These are phyloP conservation scores for Arthrobotrys megalospora DNA, from an alignment of 2,329 filamentous ascomycete species.

Conservation along the genomic window DNA sequence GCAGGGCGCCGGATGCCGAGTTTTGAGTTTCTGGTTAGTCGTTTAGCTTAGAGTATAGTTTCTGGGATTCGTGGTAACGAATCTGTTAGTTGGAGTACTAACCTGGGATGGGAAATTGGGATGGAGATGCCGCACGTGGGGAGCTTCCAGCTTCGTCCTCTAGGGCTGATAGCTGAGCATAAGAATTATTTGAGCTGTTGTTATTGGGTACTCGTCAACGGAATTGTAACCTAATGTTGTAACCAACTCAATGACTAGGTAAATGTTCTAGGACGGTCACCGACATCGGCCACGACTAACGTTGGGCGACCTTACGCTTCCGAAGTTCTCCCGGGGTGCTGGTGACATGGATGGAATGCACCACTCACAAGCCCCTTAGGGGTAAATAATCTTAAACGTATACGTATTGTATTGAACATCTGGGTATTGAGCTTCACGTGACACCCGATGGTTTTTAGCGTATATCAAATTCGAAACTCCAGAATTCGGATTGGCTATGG, in stretches of 20 bases:
- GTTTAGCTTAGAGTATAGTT: neutral
- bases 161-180: neutral
- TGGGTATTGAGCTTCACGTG: too few species aligned
- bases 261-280: neutral
- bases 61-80: slow-evolving; percentile 13
- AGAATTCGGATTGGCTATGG: too few species aligned
- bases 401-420: too few species aligned
- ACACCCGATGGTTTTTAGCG: too few species aligned
- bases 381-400: too few species aligned
- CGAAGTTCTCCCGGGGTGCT: neutral
- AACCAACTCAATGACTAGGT: neutral
- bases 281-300: slow-evolving; percentile 6
- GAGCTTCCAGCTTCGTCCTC: slow-evolving; percentile 3
- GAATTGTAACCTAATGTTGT: neutral
- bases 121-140: slow-evolving; percentile 11
- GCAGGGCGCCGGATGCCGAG: slow-evolving; percentile 44
- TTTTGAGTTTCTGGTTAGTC: slow-evolving; percentile 4
- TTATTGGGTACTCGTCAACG: neutral
- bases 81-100: neutral
- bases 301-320: slow-evolving; percentile 7
- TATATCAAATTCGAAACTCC: too few species aligned
- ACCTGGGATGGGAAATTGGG: slow-evolving; percentile 5
- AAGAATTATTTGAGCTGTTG: neutral
- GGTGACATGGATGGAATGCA: neutral
- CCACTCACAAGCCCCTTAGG: too few species aligned